A percentile compares a stretch with the other conserved stretches of the same genome.
Conservation (phyloP, 2,329 filamentous ascomycete species). For the Achaetomium macrosporum region DNA sequence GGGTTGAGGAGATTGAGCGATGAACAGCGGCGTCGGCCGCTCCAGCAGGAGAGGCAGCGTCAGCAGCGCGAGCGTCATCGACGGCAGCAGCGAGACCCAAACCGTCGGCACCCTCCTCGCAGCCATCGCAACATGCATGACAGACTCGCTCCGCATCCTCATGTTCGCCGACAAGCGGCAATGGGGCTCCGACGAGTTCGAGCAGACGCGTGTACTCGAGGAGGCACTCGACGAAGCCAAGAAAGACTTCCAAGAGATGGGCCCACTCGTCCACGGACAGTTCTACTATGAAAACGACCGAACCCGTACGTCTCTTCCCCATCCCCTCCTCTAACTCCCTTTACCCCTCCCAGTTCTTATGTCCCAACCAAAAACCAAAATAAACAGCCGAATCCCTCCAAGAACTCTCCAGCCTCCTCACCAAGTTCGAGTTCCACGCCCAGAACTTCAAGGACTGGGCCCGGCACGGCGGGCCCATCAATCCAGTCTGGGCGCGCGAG, state of each 20-base stretch:
- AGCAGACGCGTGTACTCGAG: slow-evolving; percentile 51
- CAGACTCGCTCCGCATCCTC: slow-evolving; percentile 49
- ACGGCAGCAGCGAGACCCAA: slow-evolving; percentile 20
- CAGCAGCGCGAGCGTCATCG: neutral
- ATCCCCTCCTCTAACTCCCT: neutral
- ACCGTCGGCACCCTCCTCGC: slow-evolving; percentile 55
- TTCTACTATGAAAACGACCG: slow-evolving; percentile 54
- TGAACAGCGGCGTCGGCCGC: slow-evolving; percentile 16
- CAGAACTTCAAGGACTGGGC: slow-evolving; percentile 51
- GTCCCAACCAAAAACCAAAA: neutral
- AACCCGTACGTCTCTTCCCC: slow-evolving; percentile 41
- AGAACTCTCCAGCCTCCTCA: slow-evolving; percentile 43
- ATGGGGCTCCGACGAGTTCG: slow-evolving; percentile 55
- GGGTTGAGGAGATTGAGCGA: neutral
- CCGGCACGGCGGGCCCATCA: slow-evolving; percentile 48
- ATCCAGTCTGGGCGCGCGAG: slow-evolving; percentile 50
- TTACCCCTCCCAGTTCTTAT: neutral
- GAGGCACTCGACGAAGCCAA: slow-evolving; percentile 53
- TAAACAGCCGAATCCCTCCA: slow-evolving; percentile 45
- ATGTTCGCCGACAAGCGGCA: slow-evolving; percentile 52
- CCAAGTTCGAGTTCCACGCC: slow-evolving; percentile 42
- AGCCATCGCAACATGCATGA: slow-evolving; percentile 49
- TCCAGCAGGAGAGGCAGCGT: slow-evolving; percentile 15
- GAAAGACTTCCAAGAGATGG: slow-evolving; percentile 55
- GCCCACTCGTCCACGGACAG: slow-evolving; percentile 48